These are phyloP conservation scores for Raphidocelis subcapitata DNA, from an alignment of 139 green algal species.

Conservation along the genomic window DNA sequence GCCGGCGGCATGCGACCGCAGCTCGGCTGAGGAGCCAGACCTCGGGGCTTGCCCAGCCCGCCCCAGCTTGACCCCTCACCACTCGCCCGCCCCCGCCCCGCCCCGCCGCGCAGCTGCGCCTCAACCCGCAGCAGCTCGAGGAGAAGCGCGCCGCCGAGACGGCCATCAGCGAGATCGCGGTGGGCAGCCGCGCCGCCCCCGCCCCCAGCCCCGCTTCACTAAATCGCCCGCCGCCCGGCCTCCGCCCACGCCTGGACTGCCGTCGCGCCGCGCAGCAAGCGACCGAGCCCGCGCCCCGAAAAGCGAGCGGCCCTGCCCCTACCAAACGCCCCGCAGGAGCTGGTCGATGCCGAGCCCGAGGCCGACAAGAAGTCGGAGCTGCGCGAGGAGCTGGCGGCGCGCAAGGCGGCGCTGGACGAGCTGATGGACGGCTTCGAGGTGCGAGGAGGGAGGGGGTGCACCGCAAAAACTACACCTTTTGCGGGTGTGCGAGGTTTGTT, in stretches of 20 bases:
- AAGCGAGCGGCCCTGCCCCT: too few species aligned
- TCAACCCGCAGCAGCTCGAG: constrained; percentile 60
- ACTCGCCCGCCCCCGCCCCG: neutral
- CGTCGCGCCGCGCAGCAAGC: too few species aligned
- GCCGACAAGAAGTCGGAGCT: constrained; percentile 34
- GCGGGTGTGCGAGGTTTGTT: too few species aligned
- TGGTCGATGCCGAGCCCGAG: constrained; percentile 42
- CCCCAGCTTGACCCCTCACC: neutral
- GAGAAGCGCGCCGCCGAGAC: constrained; percentile 48
- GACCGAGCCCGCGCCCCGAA: too few species aligned
- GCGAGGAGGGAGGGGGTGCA: too few species aligned
- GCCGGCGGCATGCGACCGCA: neutral
- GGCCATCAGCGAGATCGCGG: constrained; percentile 42
- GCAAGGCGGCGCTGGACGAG: constrained; percentile 30
- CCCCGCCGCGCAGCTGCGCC: constrained; percentile 49
- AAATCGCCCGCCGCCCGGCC: too few species aligned
- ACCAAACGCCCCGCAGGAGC: too few species aligned
- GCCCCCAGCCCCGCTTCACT: too few species aligned
- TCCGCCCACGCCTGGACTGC: too few species aligned
- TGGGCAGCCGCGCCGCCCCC: too few species aligned
- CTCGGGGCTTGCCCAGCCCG: too few species aligned
- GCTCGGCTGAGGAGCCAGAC: neutral
- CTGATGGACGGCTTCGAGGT: constrained; percentile 54
- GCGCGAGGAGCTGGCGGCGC: constrained; percentile 21
- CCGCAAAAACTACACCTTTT: too few species aligned